Evolutionary conservation across 495 filamentous ascomycete genomes (phyloP).

Genomic region (Aspergillus baeticus): DNA sequence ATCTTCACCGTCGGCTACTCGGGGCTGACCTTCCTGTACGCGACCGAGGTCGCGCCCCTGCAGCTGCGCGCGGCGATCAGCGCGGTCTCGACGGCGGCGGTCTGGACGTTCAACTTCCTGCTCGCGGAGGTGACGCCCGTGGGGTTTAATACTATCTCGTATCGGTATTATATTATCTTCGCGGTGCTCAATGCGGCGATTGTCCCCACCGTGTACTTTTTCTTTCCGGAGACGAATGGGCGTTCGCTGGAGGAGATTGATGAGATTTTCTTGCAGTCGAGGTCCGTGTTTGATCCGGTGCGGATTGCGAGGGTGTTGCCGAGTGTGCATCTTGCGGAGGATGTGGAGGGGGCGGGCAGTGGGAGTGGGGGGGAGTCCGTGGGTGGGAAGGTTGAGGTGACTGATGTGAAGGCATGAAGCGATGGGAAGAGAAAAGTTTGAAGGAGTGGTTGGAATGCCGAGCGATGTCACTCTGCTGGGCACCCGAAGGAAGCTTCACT

Average conservation of each 20-base stretch:
- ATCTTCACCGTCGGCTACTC: constrained; percentile 58
- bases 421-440: no score
- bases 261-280: constrained; percentile 55
- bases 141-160: constrained; percentile 45
- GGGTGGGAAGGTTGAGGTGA: background rate
- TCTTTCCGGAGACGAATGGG: constrained; percentile 56
- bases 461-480: no score
- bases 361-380: background rate
- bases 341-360: background rate
- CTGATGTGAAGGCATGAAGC: background rate
- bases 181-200: constrained; percentile 47
- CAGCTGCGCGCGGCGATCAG: constrained; percentile 66
- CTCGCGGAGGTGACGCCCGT: constrained; percentile 46
- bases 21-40: constrained; percentile 65
- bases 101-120: constrained; percentile 59
- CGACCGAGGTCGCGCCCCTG: constrained; percentile 66
- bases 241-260: constrained; percentile 77
- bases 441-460: no score
- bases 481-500: no score
- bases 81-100: constrained; percentile 61
- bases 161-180: constrained; percentile 50
- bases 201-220: constrained; percentile 53
- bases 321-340: constrained; percentile 19
- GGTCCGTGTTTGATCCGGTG: constrained; percentile 30
- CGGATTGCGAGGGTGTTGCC: constrained; percentile 30